Conservation (phyloP, 2,329 filamentous ascomycete genomes). For the Paramyrothecium sp. region DNA sequence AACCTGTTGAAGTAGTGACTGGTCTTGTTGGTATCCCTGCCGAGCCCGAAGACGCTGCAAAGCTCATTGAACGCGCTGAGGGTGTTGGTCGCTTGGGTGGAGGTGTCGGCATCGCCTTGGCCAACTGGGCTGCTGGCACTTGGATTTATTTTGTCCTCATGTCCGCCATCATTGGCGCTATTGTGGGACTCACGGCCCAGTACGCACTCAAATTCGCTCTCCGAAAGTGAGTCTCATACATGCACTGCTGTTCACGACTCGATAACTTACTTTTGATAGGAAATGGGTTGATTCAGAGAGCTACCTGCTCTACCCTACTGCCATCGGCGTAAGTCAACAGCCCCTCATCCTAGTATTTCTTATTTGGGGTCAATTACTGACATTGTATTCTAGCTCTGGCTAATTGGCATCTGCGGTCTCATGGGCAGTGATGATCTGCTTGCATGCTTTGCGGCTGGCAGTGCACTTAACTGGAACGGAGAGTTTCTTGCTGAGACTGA, state of each 20-base stretch:
- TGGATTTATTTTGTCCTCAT: slow-evolving; percentile 59
- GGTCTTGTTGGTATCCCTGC: neutral
- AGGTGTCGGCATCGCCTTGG: slow-evolving; percentile 49
- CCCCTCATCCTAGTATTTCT: neutral
- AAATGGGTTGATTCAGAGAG: slow-evolving; percentile 56
- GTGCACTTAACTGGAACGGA: slow-evolving; percentile 61
- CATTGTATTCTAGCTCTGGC: slow-evolving; percentile 38
- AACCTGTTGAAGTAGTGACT: slow-evolving; percentile 5
- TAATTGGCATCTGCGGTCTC: slow-evolving; percentile 55
- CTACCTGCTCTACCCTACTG: slow-evolving; percentile 51
- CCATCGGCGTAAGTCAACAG: slow-evolving; percentile 32
- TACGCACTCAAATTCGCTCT: slow-evolving; percentile 44
- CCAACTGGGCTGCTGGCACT: slow-evolving; percentile 58
- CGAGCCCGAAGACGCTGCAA: neutral
- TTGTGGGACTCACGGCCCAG: slow-evolving; percentile 47
- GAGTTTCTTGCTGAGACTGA: slow-evolving; percentile 55
- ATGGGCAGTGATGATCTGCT: slow-evolving; percentile 60
- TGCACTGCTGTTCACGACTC: rapidly evolving
- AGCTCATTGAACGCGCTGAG: slow-evolving; percentile 17
- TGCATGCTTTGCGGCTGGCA: slow-evolving; percentile 60
- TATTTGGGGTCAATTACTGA: neutral
- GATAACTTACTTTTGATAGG: slow-evolving; percentile 20
- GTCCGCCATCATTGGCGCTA: slow-evolving; percentile 48
- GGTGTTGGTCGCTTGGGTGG: slow-evolving; percentile 51
- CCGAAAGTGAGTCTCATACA: slow-evolving; percentile 18